phyloP scores from a whole-genome alignment of 1,284 basidiomycete genomes.

The Leccinum angustisporum region DNA sequence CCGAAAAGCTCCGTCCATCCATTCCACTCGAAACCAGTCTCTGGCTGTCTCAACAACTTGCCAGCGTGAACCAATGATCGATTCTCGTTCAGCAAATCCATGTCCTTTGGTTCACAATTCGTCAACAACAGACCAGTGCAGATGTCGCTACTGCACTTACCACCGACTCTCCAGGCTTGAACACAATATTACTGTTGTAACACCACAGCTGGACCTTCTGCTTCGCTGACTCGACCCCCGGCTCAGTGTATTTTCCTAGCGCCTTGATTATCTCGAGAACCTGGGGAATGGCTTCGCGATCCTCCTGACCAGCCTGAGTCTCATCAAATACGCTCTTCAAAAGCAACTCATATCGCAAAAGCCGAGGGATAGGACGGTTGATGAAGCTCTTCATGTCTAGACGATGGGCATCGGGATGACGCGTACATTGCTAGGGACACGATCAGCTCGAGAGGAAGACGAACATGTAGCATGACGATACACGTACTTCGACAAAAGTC shows the following conservation, averaged over 20 bases:
- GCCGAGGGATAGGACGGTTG: slow-evolving; percentile 83
- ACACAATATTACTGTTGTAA: slow-evolving; percentile 76
- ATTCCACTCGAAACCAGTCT: slow-evolving; percentile 77
- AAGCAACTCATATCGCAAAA: slow-evolving; percentile 87
- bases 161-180: slow-evolving; percentile 76
- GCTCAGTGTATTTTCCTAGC: slow-evolving; percentile 82
- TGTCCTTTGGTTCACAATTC: slow-evolving; percentile 52
- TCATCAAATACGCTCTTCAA: slow-evolving; percentile 77
- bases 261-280: slow-evolving; percentile 84
- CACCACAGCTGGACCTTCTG: slow-evolving; percentile 86
- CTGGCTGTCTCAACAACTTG: slow-evolving; percentile 80
- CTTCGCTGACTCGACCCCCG: slow-evolving; percentile 79
- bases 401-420: slow-evolving; percentile 72
- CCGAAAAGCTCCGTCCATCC: slow-evolving; percentile 87
- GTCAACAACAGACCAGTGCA: slow-evolving; percentile 1
- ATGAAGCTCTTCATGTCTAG: slow-evolving; percentile 89
- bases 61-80: slow-evolving; percentile 82
- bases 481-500: slow-evolving; percentile 74
- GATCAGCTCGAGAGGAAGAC: slow-evolving; percentile 3
- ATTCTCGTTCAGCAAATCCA: slow-evolving; percentile 83
- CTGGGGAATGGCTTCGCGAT: slow-evolving; percentile 76
- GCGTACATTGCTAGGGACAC: slow-evolving; percentile 56
- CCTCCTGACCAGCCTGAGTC: slow-evolving; percentile 73
- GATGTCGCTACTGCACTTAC: slow-evolving; percentile 45
- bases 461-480: slow-evolving; percentile 19